Evolutionary conservation across 2,329 filamentous ascomycete genomes (phyloP), one percentile per base, ranked within the genome.

Genomic region (Alternaria sp.): DNA sequence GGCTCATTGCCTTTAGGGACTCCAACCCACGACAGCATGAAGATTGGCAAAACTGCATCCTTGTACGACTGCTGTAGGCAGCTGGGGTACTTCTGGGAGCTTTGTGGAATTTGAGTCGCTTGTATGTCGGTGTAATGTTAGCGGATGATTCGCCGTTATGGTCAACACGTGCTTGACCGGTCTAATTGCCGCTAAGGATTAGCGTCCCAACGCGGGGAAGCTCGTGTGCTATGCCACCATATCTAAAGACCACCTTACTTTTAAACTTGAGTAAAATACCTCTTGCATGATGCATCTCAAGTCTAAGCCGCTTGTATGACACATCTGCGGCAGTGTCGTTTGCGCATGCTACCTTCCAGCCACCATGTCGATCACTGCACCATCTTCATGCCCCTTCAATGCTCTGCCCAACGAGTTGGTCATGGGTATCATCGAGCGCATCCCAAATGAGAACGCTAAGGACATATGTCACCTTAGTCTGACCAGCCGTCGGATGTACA

Each of bases 361-460:
- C 26, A 36, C 17, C 12, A 61, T 61, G 59, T 21, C 53, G 19
- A 58, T 40, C 49, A 17, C 46, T 28, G 36, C 15, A 25, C 19
- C 32, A 40, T 19, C 45, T 17, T 57, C 2, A 3, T 40, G 36
- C 9, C 36, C 45, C 40, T 58, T 61, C 23, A 4, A 25, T 52
- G 40, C 19, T 46, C 54, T 61, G 26, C 59, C 59, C 36, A 61
- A 58, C 40, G 59, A 61, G 23, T 23, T 61, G n/a, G 21, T 61
- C 12, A 58, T 61, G 28, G 28, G 26, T 13, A 61, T 61, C 30
- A 58, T 61, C 47, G 59, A 61, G 12, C 44, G 46, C 36, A 58
- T 61, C 10, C 54, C 54, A 15, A 40, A 58, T n/a, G 54, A 61
- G 7, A 57, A 40, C 17, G 21, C 28, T 30, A 13, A 25, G 40